A percentile compares a stretch with the other conserved stretches of the same genome.
Evolutionary conservation across 345 rosid genomes (phyloP).

Genomic region (Brassica cretica): DNA sequence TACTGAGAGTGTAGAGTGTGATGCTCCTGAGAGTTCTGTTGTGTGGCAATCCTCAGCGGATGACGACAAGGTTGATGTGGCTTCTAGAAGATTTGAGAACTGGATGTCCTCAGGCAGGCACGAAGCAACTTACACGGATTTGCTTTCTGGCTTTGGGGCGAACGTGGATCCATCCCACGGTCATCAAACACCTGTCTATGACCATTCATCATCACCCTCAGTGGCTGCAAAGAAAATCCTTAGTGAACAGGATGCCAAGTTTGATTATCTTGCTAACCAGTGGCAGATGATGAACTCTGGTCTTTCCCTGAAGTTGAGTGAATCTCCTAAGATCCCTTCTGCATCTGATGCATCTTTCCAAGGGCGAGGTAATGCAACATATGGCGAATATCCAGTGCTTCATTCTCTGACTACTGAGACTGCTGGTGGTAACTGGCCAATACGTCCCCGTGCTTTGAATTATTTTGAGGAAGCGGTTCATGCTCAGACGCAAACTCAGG

Average conservation of each 20-base stretch:
- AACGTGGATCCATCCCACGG: conserved; percentile 45
- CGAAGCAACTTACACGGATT: conserved; percentile 57
- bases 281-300: conserved; percentile 58
- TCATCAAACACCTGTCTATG: conserved; percentile 44
- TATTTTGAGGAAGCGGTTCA: conserved; percentile 43
- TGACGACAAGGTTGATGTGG: conserved; percentile 56
- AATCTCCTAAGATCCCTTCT: conserved; percentile 40
- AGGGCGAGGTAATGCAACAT: conserved; percentile 45
- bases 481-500: conserved; percentile 41
- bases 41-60: conserved; percentile 57
- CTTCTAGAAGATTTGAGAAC: conserved; percentile 55
- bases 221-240: conserved; percentile 38
- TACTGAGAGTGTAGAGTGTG: conserved; percentile 51
- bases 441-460: conserved; percentile 44
- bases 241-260: conserved; percentile 53
- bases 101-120: conserved; percentile 52
- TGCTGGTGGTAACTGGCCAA: conserved; percentile 56
- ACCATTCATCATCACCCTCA: conserved; percentile 40
- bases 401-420: conserved; percentile 48
- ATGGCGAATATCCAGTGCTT: conserved; percentile 46
- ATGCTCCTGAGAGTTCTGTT: conserved; percentile 55
- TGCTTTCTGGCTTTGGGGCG: conserved; percentile 62
- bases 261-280: conserved; percentile 43
- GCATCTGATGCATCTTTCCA: conserved; percentile 45
- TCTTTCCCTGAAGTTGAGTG: conserved; percentile 53